These are phyloP conservation scores for Sporothrix phasma DNA, from an alignment of 2,329 filamentous ascomycete genomes.

Conservation along the genomic window DNA sequence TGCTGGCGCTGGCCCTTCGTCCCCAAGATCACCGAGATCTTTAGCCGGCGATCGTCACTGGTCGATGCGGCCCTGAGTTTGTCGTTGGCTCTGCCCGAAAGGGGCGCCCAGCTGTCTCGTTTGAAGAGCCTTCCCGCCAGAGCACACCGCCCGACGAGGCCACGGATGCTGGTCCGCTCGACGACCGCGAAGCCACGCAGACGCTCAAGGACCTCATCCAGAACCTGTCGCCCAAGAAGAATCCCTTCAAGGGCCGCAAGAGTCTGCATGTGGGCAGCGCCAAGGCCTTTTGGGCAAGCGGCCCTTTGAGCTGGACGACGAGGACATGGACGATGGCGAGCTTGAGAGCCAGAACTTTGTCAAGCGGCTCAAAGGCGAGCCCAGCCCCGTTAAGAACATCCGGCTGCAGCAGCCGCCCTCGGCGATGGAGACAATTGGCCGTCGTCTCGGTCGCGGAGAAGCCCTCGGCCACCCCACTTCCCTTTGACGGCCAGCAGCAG, in stretches of 20 bases:
- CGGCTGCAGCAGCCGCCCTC: slow-evolving; percentile 59
- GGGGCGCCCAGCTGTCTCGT: slow-evolving; percentile 42
- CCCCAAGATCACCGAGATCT: slow-evolving; percentile 62
- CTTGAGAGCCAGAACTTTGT: slow-evolving; percentile 49
- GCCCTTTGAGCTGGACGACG: slow-evolving; percentile 58
- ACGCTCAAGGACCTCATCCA: slow-evolving; percentile 70
- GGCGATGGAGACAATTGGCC: slow-evolving; percentile 56
- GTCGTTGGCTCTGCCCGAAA: slow-evolving; percentile 38
- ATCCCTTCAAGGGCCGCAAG: slow-evolving; percentile 55
- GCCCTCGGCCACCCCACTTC: slow-evolving; percentile 31
- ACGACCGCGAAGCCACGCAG: slow-evolving; percentile 52
- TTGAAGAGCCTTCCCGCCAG: slow-evolving; percentile 48
- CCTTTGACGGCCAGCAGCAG: slow-evolving; percentile 20
- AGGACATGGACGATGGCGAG: slow-evolving; percentile 36
- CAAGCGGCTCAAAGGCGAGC: slow-evolving; percentile 62
- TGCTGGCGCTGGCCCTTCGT: slow-evolving; percentile 62
- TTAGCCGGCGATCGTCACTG: slow-evolving; percentile 63
- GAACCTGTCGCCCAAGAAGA: slow-evolving; percentile 67
- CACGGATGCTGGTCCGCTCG: slow-evolving; percentile 30
- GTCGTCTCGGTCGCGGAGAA: slow-evolving; percentile 40
- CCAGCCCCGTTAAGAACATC: slow-evolving; percentile 68
- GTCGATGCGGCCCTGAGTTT: slow-evolving; percentile 56
- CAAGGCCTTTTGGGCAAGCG: slow-evolving; percentile 62
- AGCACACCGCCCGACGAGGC: slow-evolving; percentile 48
- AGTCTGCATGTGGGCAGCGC: slow-evolving; percentile 69